A percentile compares a stretch with the other conserved stretches of the same genome.
These are phyloP conservation scores for Microcera coccophila DNA, from an alignment of 2,329 filamentous ascomycete genomes.

Conservation along the genomic window DNA sequence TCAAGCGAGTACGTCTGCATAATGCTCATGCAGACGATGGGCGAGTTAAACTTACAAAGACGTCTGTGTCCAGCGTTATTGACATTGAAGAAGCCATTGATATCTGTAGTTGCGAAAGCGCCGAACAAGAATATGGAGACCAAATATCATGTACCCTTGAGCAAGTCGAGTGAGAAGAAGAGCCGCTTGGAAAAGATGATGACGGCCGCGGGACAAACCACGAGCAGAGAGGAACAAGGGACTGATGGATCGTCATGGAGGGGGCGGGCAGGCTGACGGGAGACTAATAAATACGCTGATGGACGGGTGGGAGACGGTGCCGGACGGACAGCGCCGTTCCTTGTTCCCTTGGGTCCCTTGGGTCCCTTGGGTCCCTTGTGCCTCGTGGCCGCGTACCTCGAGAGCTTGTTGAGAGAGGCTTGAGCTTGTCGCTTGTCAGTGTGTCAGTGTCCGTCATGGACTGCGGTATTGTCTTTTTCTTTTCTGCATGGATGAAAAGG, in stretches of 20 bases:
- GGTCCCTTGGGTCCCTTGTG: not conserved
- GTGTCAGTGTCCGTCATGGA: not conserved
- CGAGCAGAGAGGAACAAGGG: not conserved
- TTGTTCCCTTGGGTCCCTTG: not conserved
- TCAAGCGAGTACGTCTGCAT: too few relatives aligned
- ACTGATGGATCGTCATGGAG: not conserved
- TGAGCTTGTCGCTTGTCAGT: not conserved
- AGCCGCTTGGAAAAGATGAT: not conserved
- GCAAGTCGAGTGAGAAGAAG: not conserved
- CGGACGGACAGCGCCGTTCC: not conserved
- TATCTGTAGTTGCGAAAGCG: not conserved
- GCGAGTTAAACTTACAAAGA: not conserved
- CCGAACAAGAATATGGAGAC: too few relatives aligned
- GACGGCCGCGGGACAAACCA: not conserved
- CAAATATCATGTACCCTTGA: too few relatives aligned
- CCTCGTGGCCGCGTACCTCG: not conserved
- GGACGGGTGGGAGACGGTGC: not conserved
- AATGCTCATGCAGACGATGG: not conserved
- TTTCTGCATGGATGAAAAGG: not conserved
- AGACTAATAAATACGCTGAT: not conserved
- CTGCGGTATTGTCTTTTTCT: not conserved
- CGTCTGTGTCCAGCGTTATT: not conserved
- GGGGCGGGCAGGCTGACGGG: conserved; percentile 8
- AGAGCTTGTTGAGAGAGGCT: not conserved
- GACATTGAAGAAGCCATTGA: not conserved